These are phyloP conservation scores for Fomes fomentarius DNA, from an alignment of 1,284 basidiomycete genomes.

Conservation along the genomic window DNA sequence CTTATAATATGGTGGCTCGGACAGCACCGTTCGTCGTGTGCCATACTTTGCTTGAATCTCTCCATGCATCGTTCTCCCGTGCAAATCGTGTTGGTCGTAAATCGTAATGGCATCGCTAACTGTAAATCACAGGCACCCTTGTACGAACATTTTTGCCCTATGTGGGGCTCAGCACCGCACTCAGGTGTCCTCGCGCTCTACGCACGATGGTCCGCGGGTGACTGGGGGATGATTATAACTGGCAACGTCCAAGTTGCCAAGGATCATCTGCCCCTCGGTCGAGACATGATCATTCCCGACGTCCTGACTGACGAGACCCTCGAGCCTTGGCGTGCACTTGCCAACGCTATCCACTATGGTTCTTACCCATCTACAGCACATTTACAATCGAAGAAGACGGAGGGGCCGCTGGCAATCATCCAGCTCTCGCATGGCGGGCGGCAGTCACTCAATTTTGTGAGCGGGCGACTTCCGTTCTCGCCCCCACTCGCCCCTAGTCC, in stretches of 20 bases:
- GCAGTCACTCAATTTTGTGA: conserved; percentile 77
- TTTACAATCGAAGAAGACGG: not conserved
- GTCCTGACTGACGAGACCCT: conserved; percentile 44
- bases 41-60: too few species aligned
- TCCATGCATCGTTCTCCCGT: too few species aligned
- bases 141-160: conserved; percentile 80
- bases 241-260: conserved; percentile 85
- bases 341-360: conserved; percentile 51
- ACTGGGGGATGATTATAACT: conserved; percentile 91
- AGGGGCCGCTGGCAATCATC: conserved; percentile 60
- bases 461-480: conserved; percentile 63
- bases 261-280: conserved; percentile 77
- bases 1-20: too few species aligned
- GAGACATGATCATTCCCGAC: conserved; percentile 74
- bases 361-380: conserved; percentile 1
- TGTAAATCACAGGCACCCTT: conserved; percentile 67
- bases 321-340: conserved; percentile 55
- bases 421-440: conserved; percentile 89
- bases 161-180: conserved; percentile 78
- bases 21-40: too few species aligned
- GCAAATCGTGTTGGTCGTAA: too few species aligned
- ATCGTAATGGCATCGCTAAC: not conserved
- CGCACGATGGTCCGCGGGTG: conserved; percentile 72
- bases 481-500: conserved; percentile 78
- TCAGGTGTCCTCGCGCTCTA: conserved; percentile 70